Evolutionary conservation across 192 early-diverging fungal genomes (phyloP).

Genomic region (Coemansia sp.): DNA sequence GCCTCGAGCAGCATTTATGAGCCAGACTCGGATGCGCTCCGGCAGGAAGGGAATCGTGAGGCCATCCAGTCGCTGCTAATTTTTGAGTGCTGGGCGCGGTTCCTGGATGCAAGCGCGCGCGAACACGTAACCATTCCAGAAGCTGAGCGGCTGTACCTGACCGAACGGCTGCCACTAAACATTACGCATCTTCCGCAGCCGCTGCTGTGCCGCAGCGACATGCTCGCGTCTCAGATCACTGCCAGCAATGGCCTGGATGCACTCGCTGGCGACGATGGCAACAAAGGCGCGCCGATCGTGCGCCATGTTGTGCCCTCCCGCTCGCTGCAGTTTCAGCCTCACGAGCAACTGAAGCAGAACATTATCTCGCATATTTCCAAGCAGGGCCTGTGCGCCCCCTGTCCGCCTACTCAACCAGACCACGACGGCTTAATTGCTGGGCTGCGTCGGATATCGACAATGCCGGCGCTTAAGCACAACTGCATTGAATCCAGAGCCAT

Average conservation of each 20-base stretch:
- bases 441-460: conserved; percentile 30
- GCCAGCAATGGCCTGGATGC: too few species aligned
- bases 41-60: conserved; percentile 15
- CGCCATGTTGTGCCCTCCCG: neutral
- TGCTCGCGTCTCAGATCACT: conserved; percentile 14
- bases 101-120: conserved; percentile 9
- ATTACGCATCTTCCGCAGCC: conserved; percentile 27
- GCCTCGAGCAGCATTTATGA: neutral
- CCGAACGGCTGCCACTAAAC: conserved; percentile 34
- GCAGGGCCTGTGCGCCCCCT: neutral
- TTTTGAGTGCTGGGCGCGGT: conserved; percentile 39
- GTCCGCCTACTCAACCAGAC: neutral
- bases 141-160: conserved; percentile 22
- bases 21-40: too few species aligned
- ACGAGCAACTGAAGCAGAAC: conserved; percentile 17
- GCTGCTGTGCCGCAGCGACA: conserved; percentile 26
- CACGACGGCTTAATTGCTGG: too few species aligned
- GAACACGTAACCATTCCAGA: conserved; percentile 24
- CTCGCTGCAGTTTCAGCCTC: conserved; percentile 3
- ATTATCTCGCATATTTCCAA: conserved; percentile 12
- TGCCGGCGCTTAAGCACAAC: conserved; percentile 13
- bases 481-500: neutral
- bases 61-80: conserved; percentile 37
- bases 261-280: too few species aligned
- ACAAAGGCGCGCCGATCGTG: too few species aligned